Evolutionary conservation across 192 early-diverging fungal species (phyloP).

Genomic region (Paraglomus brasilianum): DNA sequence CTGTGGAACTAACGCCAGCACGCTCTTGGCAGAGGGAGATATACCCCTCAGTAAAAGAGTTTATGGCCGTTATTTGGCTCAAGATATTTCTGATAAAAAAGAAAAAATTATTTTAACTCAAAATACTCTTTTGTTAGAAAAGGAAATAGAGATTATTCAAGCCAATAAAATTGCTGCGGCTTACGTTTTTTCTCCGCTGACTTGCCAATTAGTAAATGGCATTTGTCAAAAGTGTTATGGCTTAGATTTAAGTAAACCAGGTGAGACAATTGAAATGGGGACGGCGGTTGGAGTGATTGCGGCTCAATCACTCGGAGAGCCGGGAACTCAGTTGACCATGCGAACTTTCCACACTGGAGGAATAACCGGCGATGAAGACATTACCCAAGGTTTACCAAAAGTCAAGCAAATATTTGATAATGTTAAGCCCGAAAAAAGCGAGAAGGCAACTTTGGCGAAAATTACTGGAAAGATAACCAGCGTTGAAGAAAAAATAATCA

Average conservation of each 20-base stretch:
- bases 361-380: conserved; percentile 11
- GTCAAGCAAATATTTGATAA: conserved; percentile 25
- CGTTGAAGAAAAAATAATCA: not conserved
- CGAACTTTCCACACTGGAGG: conserved; percentile 18
- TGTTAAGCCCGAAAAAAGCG: conserved; percentile 4
- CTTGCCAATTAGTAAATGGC: conserved; percentile 5
- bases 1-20: not conserved
- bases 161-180: not conserved
- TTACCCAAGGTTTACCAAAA: conserved; percentile 26
- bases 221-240: conserved; percentile 24
- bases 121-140: not conserved
- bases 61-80: conserved; percentile 13
- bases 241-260: conserved; percentile 12
- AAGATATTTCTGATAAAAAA: not conserved
- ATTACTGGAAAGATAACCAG: not conserved
- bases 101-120: not conserved
- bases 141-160: not conserved
- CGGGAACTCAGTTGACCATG: conserved; percentile 26
- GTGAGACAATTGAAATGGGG: not conserved
- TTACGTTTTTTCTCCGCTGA: not conserved
- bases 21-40: not conserved
- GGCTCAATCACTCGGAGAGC: conserved; percentile 12
- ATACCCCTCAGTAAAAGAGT: not conserved
- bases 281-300: conserved; percentile 13
- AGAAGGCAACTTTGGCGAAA: conserved; percentile 1